Evolutionary conservation across 345 rosid species (phyloP).

Genomic region (Hibiscus mutabilis): DNA sequence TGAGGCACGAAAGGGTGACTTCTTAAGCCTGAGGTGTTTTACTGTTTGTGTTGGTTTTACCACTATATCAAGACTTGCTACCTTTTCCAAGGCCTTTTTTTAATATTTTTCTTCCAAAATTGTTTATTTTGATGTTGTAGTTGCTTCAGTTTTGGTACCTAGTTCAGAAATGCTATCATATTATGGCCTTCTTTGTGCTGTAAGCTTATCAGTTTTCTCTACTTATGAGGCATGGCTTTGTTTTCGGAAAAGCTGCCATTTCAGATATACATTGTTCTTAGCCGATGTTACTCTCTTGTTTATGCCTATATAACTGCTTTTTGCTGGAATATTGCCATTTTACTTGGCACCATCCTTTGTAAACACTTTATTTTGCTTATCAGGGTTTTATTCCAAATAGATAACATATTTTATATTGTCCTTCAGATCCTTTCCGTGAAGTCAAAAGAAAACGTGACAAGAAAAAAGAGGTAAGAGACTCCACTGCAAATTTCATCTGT

Average conservation of each 20-base stretch:
- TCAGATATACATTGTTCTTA: neutral
- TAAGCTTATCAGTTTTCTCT: neutral
- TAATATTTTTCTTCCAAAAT: too few relatives aligned
- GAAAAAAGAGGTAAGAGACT: slow-evolving; percentile 62
- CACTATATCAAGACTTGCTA: neutral
- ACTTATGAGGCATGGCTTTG: neutral
- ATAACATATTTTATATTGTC: slow-evolving; percentile 21
- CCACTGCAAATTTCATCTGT: neutral
- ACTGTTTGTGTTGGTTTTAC: neutral
- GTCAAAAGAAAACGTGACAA: slow-evolving; percentile 78
- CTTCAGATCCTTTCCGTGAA: slow-evolving; percentile 78
- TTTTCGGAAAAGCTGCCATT: neutral
- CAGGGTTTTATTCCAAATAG: neutral
- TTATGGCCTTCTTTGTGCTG: neutral
- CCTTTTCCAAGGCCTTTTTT: neutral
- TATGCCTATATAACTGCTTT: neutral
- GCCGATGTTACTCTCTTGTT: neutral
- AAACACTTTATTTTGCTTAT: neutral
- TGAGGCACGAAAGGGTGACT: neutral
- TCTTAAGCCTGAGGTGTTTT: neutral
- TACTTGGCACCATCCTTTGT: neutral
- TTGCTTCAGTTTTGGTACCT: neutral
- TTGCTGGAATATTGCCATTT: neutral
- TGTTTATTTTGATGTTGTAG: neutral
- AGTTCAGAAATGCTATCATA: neutral